These are phyloP conservation scores for Alliaria petiolata DNA, from an alignment of 345 rosid genomes.

Conservation along the genomic window DNA sequence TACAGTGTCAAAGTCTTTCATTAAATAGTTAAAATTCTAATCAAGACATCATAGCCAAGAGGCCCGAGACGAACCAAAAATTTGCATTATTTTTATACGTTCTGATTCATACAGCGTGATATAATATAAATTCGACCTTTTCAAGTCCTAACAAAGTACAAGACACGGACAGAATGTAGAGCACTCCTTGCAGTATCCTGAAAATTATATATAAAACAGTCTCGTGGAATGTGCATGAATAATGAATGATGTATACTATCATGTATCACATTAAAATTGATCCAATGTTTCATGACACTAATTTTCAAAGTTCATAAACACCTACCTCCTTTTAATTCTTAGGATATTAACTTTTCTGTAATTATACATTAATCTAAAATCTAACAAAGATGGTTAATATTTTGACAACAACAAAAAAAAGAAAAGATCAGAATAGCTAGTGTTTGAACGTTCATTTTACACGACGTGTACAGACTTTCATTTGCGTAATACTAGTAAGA, in stretches of 20 bases:
- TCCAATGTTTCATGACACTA: background rate
- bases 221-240: background rate
- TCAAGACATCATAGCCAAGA: background rate
- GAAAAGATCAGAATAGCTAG: background rate
- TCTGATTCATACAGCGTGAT: too few relatives aligned
- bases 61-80: too few relatives aligned
- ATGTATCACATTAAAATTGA: background rate
- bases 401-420: background rate
- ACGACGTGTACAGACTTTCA: background rate
- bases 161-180: too few relatives aligned
- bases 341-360: background rate
- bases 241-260: background rate
- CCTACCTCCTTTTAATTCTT: background rate
- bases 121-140: background rate
- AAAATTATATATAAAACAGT: background rate
- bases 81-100: too few relatives aligned
- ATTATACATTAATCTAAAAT: background rate
- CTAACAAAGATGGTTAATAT: background rate
- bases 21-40: background rate
- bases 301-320: background rate
- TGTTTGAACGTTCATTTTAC: background rate
- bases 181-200: background rate
- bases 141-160: background rate
- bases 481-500: too few relatives aligned
- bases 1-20: background rate